Conservation (phyloP, 495 filamentous ascomycete genomes). For the Clohesyomyces aquaticus region DNA sequence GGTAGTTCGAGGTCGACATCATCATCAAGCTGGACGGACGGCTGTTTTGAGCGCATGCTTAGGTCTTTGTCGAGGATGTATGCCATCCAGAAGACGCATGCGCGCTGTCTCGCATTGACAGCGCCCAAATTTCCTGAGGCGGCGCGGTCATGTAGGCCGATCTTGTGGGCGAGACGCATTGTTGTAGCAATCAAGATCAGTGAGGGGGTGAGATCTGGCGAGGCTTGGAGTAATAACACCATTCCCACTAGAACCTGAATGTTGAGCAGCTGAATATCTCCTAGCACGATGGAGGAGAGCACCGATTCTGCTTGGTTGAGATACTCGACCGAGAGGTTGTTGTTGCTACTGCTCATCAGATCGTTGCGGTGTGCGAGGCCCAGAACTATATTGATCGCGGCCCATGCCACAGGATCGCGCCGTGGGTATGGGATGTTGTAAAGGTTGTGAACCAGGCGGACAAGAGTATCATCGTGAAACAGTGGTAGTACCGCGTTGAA, state of each 20-base stretch:
- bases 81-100: slow-evolving; percentile 30
- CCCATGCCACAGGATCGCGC: slow-evolving; percentile 32
- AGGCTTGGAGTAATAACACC: slow-evolving; percentile 30
- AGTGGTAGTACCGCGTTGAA: slow-evolving; percentile 24
- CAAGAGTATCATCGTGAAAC: slow-evolving; percentile 26
- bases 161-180: slow-evolving; percentile 23
- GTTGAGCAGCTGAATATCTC: slow-evolving; percentile 23
- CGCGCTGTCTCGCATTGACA: slow-evolving; percentile 19
- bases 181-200: slow-evolving; percentile 24
- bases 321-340: slow-evolving; percentile 11
- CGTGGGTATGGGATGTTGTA: slow-evolving; percentile 7
- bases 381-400: slow-evolving; percentile 25
- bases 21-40: slow-evolving; percentile 25
- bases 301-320: slow-evolving; percentile 23
- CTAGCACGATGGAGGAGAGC: slow-evolving; percentile 15
- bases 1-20: slow-evolving; percentile 31
- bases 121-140: slow-evolving; percentile 14
- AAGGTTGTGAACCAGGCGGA: slow-evolving; percentile 17
- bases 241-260: slow-evolving; percentile 36
- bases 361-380: slow-evolving; percentile 22
- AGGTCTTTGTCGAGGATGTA: slow-evolving; percentile 37
- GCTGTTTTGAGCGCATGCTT: slow-evolving; percentile 30
- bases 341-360: slow-evolving; percentile 4
- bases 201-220: slow-evolving; percentile 21
- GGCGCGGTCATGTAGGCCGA: slow-evolving; percentile 23